Conservation (phyloP, 257 asterid species). For the Solanum tacnaense region DNA sequence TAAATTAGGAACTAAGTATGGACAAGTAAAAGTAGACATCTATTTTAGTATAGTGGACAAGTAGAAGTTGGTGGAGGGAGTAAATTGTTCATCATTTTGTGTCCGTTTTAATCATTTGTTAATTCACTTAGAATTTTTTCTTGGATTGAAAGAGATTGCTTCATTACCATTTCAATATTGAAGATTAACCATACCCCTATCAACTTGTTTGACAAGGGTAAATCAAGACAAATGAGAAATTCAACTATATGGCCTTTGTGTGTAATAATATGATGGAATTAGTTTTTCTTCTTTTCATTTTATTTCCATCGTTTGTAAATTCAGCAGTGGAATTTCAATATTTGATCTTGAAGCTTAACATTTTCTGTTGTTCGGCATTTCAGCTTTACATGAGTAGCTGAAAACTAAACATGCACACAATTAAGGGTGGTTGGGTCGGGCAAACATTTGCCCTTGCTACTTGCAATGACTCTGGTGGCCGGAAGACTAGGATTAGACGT, state of each 20-base stretch:
- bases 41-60: neutral
- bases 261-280: neutral
- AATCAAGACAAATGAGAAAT: neutral
- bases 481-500: constrained; percentile 69
- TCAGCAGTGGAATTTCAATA: neutral
- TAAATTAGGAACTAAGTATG: neutral
- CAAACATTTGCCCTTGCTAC: constrained; percentile 70
- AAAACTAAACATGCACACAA: constrained; percentile 45
- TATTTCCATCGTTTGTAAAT: neutral
- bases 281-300: neutral
- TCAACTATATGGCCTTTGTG: neutral
- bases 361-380: neutral
- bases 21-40: neutral
- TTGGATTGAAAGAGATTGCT: neutral
- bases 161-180: neutral
- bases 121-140: neutral
- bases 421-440: constrained; percentile 55
- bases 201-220: neutral
- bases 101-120: neutral
- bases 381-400: neutral
- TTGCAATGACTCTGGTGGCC: constrained; percentile 53
- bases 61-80: neutral
- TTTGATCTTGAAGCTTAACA: neutral
- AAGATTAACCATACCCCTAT: neutral
- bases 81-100: neutral